Conservation (phyloP, 2,329 filamentous ascomycete species). For the Alternaria arbusti region DNA sequence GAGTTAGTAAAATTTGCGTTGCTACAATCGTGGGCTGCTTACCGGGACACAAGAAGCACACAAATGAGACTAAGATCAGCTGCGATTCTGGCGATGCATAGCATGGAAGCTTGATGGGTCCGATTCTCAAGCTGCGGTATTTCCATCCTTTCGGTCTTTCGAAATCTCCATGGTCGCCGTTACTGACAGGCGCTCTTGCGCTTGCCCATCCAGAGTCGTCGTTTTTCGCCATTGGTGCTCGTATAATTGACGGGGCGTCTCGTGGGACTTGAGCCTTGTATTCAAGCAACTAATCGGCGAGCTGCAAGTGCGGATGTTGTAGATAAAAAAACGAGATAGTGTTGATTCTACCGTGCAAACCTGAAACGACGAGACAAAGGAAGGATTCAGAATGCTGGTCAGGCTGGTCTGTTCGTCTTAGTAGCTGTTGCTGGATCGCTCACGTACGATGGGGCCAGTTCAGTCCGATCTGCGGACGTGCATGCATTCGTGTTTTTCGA, state of each 20-base stretch:
- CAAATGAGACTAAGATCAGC: conserved; percentile 54
- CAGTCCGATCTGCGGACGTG: background rate
- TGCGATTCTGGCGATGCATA: conserved; percentile 56
- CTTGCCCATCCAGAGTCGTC: background rate
- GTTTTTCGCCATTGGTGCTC: background rate
- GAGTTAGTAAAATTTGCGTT: conserved; percentile 4
- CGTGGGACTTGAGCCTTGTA: background rate
- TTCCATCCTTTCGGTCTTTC: conserved; percentile 49
- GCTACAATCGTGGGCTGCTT: background rate
- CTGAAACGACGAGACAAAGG: background rate
- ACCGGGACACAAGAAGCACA: conserved; percentile 57
- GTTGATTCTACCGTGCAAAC: background rate
- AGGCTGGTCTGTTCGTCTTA: background rate
- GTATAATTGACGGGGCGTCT: background rate
- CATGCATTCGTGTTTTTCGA: background rate
- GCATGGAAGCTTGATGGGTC: conserved; percentile 49
- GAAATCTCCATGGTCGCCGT: background rate
- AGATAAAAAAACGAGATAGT: background rate
- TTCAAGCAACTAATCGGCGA: background rate
- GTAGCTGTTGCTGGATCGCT: background rate
- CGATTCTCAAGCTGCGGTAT: conserved; percentile 50
- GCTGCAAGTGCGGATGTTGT: background rate
- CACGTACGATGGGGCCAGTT: background rate
- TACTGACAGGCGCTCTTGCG: background rate
- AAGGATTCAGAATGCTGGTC: background rate